These are phyloP conservation scores for Candida insectorum DNA, from an alignment of 805 yeast genomes.

Conservation along the genomic window DNA sequence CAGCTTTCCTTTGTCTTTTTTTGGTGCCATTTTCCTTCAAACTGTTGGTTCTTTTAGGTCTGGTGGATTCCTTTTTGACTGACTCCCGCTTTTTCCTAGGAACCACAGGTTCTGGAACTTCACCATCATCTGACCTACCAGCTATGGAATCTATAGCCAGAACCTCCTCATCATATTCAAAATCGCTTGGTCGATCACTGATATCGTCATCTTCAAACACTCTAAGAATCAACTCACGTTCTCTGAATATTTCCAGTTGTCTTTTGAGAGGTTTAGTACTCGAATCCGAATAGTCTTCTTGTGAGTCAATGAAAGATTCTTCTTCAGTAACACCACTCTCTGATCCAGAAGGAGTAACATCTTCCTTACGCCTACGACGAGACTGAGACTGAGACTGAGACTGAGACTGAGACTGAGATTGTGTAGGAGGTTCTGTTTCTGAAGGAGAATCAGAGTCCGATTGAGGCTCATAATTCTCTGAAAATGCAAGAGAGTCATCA, in stretches of 20 bases:
- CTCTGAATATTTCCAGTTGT: conserved; percentile 3
- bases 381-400: conserved; percentile 3
- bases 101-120: not conserved
- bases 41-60: too few relatives aligned
- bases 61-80: too few relatives aligned
- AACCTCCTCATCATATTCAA: conserved; percentile 1
- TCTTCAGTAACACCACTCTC: conserved; percentile 1
- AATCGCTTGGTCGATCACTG: conserved; percentile 2
- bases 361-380: too few relatives aligned
- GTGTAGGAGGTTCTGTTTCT: too few relatives aligned
- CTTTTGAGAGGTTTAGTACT: too few relatives aligned
- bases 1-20: too few relatives aligned
- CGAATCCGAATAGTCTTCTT: conserved; percentile 5
- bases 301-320: conserved; percentile 5
- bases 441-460: not conserved
- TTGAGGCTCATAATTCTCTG: conserved; percentile 3
- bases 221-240: conserved; percentile 2
- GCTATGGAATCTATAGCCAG: too few relatives aligned
- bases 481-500: conserved; percentile 2
- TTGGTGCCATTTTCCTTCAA: too few relatives aligned
- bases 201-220: conserved; percentile 5
- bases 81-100: not conserved
- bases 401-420: conserved; percentile 3
- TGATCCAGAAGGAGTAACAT: not conserved
- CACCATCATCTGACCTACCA: conserved; percentile 1